Base-by-base conservation (phyloP, 2,329 filamentous ascomycete species). In the Pseudofabraea citricarpa region DNA sequence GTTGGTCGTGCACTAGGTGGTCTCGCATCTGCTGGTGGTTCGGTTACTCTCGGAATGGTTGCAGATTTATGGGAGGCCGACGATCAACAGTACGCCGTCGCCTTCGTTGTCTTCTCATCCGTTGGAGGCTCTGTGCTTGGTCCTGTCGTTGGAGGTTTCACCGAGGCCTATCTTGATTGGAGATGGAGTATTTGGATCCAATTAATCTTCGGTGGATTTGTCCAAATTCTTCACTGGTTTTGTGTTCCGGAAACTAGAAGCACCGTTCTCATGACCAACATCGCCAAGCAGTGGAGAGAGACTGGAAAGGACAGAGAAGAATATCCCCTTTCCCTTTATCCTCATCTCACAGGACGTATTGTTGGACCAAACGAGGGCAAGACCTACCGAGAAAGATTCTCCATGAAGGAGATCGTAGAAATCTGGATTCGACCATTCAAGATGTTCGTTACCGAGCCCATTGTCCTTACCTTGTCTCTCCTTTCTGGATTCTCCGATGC, bases 131-230 rank as follows among this genome's bases (percentile, higher is more conserved):
- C 85, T 0, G 79, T 89, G 7, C 71, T 90, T 1, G 87, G 86
- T 0, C 86, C 86, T 8, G 83, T 90, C 33, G 19, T 89, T n/a
- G 87, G 86, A 52, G 87, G 85, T 1, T 90, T 90, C 56, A 77
- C 83, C 15, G 77, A 90, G 60, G 63, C 77, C 23, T 80, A 79
- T 52, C 70, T 86, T 0, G 59, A 67, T 20, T 93, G 87, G 87
- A 74, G 76, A 51, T 90, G 84, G 84, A 79, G 74, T 43, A 90
- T 91, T 60, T 93, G 88, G 87, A 85, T 91, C 47, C 86, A 90
- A 63, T 75, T 91, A 50, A 89, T 90, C 53, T 81, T 91, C 41
- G 87, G 87, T 15, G 83, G 66, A 7, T 72, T 78, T 24, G 78
- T 88, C 3, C 86, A 90, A 58, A 15, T 77, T 4, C 56, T 86